Evolutionary conservation across 129 eudicot species (phyloP).

Genomic region (Arctium minus): DNA sequence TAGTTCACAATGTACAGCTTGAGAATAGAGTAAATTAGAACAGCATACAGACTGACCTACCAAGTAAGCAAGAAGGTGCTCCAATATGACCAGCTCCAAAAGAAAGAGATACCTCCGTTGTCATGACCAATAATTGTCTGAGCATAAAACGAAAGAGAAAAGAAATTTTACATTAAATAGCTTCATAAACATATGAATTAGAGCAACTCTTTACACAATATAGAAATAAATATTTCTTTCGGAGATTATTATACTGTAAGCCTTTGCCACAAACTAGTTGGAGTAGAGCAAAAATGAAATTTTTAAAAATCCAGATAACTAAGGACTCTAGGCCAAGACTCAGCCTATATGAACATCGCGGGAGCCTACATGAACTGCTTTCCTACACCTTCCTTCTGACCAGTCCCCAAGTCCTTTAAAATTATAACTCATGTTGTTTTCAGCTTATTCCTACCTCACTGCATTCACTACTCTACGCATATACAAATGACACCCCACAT

Average conservation of each 20-base stretch:
- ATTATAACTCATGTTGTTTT: no score
- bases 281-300: not conserved
- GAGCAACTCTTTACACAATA: not conserved
- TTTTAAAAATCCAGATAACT: not conserved
- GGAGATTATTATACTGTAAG: not conserved
- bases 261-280: not conserved
- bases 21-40: not conserved
- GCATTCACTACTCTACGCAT: not conserved
- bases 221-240: not conserved
- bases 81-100: slow-evolving; percentile 99
- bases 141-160: slow-evolving; percentile 25
- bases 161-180: not conserved
- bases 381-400: not conserved
- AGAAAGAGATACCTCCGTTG: slow-evolving; percentile 84
- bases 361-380: not conserved
- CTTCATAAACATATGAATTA: not conserved
- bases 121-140: slow-evolving; percentile 74
- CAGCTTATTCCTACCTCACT: not conserved
- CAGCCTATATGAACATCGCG: not conserved
- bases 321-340: not conserved
- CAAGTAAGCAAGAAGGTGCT: slow-evolving; percentile 92
- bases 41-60: slow-evolving; percentile 37
- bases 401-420: not conserved
- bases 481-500: not conserved
- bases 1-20: not conserved